Evolutionary conservation across 2,329 filamentous ascomycete species (phyloP), one percentile per base, ranked within the genome.

Genomic region (Teratosphaeria zuluensis): DNA sequence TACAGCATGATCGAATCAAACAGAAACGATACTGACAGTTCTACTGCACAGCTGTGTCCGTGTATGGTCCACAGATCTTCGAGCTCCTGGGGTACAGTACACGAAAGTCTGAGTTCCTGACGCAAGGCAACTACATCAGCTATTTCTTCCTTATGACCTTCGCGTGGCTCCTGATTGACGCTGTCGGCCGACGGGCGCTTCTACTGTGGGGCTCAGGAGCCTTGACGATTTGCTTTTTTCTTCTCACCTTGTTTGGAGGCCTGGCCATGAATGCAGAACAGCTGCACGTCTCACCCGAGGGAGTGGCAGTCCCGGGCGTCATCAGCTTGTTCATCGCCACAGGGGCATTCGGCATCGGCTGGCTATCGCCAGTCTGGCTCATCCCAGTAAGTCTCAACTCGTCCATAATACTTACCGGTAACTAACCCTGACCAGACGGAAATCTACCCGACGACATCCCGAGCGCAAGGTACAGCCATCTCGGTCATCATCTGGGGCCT

Each of bases 41-140:
- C 19, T 42, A 14, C 30, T 56, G 53, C 57, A 14, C 61, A 78
- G 83, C 83, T 0, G 80, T 86, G 2, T 82, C 78, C 19, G 82
- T 85, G 2, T 85, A 85, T 59, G 83, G 83, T 0, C 82, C 82
- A 2, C 83, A 85, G 63, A 85, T 85, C 56, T 85, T 85, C 67
- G 78, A 83, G 62, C 78, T 85, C 9, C 77, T 85, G 3, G 82
- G 82, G 16, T 83, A 85, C 66, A 68, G 70, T 19, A 76, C 79
- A 38, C 71, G 70, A 3, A 72, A 70, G 16, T 78, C 82, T 1
- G 82, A 86, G 67, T 80, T 78, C 61, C 70, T 84, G 14, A 85
- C 82, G 0, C 76, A 84, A 53, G 81, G 76, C 31, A 86, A 86
- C 70, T 85, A 84, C 70, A 70, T 82, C 48, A 82, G 78, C 19